Evolutionary conservation across 139 green algal species (phyloP), one percentile per base, ranked within the genome.

Genomic region (Tetraselmis striata): DNA sequence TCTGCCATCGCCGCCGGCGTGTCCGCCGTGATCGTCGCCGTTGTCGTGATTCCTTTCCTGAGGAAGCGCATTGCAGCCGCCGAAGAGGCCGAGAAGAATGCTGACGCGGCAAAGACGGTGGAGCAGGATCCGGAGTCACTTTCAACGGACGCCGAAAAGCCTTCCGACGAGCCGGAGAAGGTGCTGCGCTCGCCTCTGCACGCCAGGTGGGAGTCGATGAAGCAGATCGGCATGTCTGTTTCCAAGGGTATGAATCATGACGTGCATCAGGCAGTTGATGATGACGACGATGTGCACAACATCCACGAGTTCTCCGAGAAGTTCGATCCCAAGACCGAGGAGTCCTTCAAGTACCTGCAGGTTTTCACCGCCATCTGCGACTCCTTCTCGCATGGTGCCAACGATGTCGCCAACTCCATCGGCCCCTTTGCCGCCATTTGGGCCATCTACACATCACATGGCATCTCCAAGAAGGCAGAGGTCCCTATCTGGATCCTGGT

Each of bases 331-430:
- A 85, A 85, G 81, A 85, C 85, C 5, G 87, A 90, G 81, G 45
- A 84, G 29, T n/a, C 79, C 75, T 89, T 88, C 82, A 76, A 79
- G 74, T 82, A 81, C 32, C 76, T 85, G 77, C 94, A 98, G 89
- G 93, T 98, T 23, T 90, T 97, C 84, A 95, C 94, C 28, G 93
- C 95, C 1, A 92, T 87, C 78, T 92, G 87, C 30, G 92, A 95
- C 59, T 92, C 92, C 1, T 98, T 99, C 81, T 88, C 88, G 0
- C 88, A 92, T 75, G 88, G 88, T 29, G 79, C 87, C 75, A 91
- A 91, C 81, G 88, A 92, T 74, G 87, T 91, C 1, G 88, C 87
- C 32, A 91, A 92, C 82, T 81, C 85, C 1, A 32, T 89, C 24
- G 88, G 87, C 1, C 87, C 87, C 31, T 82, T 87, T 25, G 81